A percentile compares a stretch with the other conserved stretches of the same genome.
These are phyloP conservation scores for Citrus mangshanensis DNA, from an alignment of 345 rosid genomes.

Conservation along the genomic window DNA sequence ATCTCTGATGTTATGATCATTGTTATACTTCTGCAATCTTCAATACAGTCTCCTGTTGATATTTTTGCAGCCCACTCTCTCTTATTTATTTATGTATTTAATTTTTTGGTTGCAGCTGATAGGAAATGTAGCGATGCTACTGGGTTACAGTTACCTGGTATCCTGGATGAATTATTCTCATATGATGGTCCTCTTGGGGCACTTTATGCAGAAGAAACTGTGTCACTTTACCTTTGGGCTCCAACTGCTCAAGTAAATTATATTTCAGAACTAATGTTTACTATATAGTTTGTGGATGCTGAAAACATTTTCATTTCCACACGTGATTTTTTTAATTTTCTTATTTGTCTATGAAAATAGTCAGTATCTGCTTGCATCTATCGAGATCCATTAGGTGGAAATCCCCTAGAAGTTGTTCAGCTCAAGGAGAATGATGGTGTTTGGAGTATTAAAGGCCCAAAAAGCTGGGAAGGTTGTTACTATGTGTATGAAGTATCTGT, in stretches of 20 bases:
- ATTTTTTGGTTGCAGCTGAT: slow-evolving; percentile 37
- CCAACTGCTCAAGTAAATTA: slow-evolving; percentile 80
- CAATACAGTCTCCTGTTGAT: not conserved
- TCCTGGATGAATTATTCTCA: slow-evolving; percentile 77
- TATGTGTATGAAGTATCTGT: slow-evolving; percentile 73
- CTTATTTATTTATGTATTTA: slow-evolving; percentile 4
- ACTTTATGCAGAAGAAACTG: slow-evolving; percentile 45
- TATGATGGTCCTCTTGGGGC: slow-evolving; percentile 93
- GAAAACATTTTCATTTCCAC: not conserved
- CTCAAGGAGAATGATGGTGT: slow-evolving; percentile 66
- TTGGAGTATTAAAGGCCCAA: slow-evolving; percentile 66
- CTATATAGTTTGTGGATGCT: slow-evolving; percentile 7
- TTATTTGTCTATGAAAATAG: slow-evolving; percentile 45
- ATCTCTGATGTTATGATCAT: not conserved
- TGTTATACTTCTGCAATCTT: not conserved
- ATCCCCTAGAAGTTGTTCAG: slow-evolving; percentile 47
- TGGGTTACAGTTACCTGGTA: slow-evolving; percentile 85
- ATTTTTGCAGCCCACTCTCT: not conserved
- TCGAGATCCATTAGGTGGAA: slow-evolving; percentile 37
- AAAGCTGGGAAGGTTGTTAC: slow-evolving; percentile 84
- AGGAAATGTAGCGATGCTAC: slow-evolving; percentile 55
- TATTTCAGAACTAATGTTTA: not conserved
- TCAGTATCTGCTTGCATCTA: slow-evolving; percentile 58
- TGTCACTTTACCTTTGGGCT: slow-evolving; percentile 80
- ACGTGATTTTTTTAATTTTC: slow-evolving; percentile 11